Base-by-base conservation (phyloP, 2,329 filamentous ascomycete genomes). In the Fusarium sp. region DNA sequence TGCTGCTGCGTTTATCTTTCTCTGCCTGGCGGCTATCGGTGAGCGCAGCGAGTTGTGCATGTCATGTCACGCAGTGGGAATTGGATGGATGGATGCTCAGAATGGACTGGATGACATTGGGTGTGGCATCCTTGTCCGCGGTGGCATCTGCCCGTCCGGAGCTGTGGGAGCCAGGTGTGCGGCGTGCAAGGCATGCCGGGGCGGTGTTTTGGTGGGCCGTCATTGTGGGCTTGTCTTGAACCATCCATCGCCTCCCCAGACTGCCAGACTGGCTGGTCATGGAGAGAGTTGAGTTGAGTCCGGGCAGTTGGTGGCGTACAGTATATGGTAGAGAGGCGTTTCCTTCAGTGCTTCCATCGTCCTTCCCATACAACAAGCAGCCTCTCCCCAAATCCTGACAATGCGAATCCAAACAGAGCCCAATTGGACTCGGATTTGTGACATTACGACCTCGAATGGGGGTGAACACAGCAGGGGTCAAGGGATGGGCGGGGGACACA, bases 161-260 rank as follows among this genome's bases (percentile, higher is more conserved):
- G 67, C 63, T 70, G 62, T 69, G 66, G 66, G 69, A 68, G 61
- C 69, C 63, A 66, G 46, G 54, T 59, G 49, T 52, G 35, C 35
- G 24, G 35, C 48, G 49, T 57, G 60, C 63, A 59, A 72, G 65
- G 61, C 57, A 59, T 69, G 63, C 69, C 61, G 64, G 70, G 69
- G 70, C 69, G 65, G 69, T 72, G 71, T 67, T 73, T 69, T 64
- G 58, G 71, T 74, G 71, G 71, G 61, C 41, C 66, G n/a, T 57
- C 66, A 60, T 69, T 63, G 61, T 62, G 57, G 57, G 43, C 62
- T 63, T 44, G 67, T 58, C 56, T 69, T 69, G 56, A 69, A 69
- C 47, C 58, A 63, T 66, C 52, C 38, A 28, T 69, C 61, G 50
- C 66, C 66, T 57, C 66, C 56, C 61, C 66, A 29, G 31, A 8